phyloP scores from a whole-genome alignment of 345 rosid genomes.

The Psidium guajava region DNA sequence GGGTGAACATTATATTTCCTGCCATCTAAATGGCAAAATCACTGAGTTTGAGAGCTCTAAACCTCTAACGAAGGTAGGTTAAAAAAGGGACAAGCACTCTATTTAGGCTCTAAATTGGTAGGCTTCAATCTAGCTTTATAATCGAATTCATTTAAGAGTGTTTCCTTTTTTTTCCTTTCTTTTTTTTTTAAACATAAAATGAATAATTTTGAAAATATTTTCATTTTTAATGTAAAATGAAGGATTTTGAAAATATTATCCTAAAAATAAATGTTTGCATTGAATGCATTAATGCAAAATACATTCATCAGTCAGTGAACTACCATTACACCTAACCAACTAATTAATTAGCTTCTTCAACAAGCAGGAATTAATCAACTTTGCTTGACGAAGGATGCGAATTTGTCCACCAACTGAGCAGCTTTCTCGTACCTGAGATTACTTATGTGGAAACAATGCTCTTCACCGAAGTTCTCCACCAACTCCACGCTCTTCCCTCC shows the following conservation, averaged over 20 bases:
- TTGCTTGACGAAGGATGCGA: conserved; percentile 6
- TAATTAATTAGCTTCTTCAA: not conserved
- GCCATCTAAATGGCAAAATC: not conserved
- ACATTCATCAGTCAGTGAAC: too few relatives aligned
- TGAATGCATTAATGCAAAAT: too few relatives aligned
- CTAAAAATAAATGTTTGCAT: not conserved
- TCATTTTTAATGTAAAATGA: not conserved
- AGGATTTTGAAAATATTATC: not conserved
- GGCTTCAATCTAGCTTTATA: not conserved
- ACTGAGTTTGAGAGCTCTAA: not conserved
- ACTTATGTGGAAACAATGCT: conserved; percentile 2
- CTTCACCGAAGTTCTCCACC: conserved; percentile 1
- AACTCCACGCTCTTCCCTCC: conserved; percentile 8
- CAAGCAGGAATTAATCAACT: not conserved
- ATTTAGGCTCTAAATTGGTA: not conserved
- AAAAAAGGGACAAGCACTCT: too few relatives aligned
- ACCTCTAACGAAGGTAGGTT: not conserved
- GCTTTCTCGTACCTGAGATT: not conserved
- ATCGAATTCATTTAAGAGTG: not conserved
- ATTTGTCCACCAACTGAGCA: not conserved
- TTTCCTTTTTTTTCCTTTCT: not conserved
- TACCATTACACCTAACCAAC: not conserved
- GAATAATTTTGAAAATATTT: too few relatives aligned
- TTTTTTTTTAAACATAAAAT: too few relatives aligned
- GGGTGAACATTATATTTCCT: not conserved